A percentile compares a stretch with the other conserved stretches of the same genome.
Evolutionary conservation across 2,329 filamentous ascomycete species (phyloP).

Genomic region (Cladorrhinum sp.): DNA sequence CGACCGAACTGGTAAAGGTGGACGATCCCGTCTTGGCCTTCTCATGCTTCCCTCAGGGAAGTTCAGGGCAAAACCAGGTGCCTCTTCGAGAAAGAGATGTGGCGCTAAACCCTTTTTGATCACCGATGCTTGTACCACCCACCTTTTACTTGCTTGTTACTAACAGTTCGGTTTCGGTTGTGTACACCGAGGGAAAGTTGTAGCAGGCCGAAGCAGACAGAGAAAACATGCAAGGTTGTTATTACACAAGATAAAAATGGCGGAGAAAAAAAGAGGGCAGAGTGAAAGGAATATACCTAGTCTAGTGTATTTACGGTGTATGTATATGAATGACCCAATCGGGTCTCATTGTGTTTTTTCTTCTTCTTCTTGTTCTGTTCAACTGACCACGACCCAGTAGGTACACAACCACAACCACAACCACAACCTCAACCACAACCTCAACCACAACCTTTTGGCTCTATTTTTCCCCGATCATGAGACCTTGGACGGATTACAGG

Average conservation of each 20-base stretch:
- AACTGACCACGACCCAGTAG: not conserved
- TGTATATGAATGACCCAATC: not conserved
- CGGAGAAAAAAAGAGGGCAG: too few species aligned
- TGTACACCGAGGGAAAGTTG: not conserved
- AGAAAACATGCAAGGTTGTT: too few species aligned
- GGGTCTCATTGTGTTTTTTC: not conserved
- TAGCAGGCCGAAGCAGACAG: not conserved
- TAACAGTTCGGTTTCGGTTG: slow-evolving; percentile 3
- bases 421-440: not conserved
- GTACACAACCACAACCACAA: not conserved
- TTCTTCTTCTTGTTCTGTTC: too few species aligned
- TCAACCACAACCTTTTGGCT: not conserved
- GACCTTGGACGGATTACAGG: too few species aligned
- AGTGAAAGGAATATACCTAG: not conserved
- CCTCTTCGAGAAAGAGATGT: not conserved
- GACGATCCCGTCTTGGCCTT: slow-evolving; percentile 5
- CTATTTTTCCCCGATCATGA: not conserved
- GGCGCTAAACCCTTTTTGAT: slow-evolving; percentile 13
- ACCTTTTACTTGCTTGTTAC: not conserved
- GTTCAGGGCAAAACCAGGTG: too few species aligned
- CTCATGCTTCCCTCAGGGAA: not conserved
- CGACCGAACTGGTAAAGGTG: slow-evolving; percentile 23
- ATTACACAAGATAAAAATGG: too few species aligned
- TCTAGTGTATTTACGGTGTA: too few species aligned
- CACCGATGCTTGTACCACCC: slow-evolving; percentile 6